Evolutionary conservation across 2,329 filamentous ascomycete species (phyloP), one percentile per base, ranked within the genome.

Genomic region (Sarocladiaceae sp.): DNA sequence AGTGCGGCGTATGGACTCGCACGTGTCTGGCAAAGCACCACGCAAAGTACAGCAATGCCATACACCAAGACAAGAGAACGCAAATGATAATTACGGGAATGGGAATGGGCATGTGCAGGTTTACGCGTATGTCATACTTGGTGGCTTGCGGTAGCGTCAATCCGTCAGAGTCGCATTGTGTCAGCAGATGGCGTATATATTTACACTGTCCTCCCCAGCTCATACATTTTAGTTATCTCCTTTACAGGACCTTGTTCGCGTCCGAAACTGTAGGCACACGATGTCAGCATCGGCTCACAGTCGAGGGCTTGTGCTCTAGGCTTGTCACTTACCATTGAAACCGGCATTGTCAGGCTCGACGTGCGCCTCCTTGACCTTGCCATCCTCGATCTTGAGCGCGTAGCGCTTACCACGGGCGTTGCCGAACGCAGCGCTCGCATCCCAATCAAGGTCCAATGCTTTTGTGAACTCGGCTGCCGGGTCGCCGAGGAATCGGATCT

Each of bases 401-500:
- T 96, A 97, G 49, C 93, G 83, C 83, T 96, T 96, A 71, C 88
- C 87, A 58, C 93, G 84, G 60, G 82, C 75, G 60, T 86, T 85
- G 39, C 93, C 93, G 62, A 97, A 94, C 67, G 96, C 82, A 52
- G 87, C 76, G 12, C 80, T 77, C 11, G 59, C 86, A 57, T 96
- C 90, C 64, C 96, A 97, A 57, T 80, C 80, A 39, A 97, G 79
- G 54, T 96, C 90, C 31, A 96, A 77, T 3, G 87, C 86, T 66
- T 90, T 86, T 58, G 89, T 94, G 72, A 97, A 96, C 54, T 82
- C 77, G 54, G 83, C 87, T 7, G 82, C 78, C 7, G 90, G 88
- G 69, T 96, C 92, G 49, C 86, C 90, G 37, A 97, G 77, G 78
- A 96, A 96, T 57, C 92, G 90, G 62, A 96, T 86, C 88, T 94